Base-by-base conservation (phyloP, 2,329 filamentous ascomycete species). In the Fusarium nelsonii region DNA sequence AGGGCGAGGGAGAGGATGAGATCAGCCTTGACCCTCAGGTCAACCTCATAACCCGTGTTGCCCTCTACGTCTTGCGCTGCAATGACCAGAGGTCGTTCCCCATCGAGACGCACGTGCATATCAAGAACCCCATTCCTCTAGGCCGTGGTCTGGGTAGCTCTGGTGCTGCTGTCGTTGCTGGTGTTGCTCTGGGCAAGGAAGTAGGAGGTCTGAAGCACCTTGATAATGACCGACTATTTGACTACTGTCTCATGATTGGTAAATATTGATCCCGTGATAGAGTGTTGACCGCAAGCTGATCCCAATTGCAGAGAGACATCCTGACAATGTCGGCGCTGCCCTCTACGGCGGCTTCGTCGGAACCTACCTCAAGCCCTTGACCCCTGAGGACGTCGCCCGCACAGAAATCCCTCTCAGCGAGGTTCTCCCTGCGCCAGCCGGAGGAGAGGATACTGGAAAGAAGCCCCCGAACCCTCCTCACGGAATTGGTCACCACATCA, bases 221-320 rank as follows among this genome's bases (percentile, higher is more conserved):
- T 68, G 89, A 88, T 61, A 90, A 92, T 75, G 91, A 93, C 69
- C 87, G 96, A 39, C 87, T 99, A 78, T 90, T 99, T 74, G 96
- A 99, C 81, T 99, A 94, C 79, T 97, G 93, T 77, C 84, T 99
- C 71, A 99, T 99, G 96, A 97, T 97, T 80, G 92, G 90, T 91
- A 79, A 70, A 83, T 78, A 23, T 10, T 41, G 6, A 8, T n/a
- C 16, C 28, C 16, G 32, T 15, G 16, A 18, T 32, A 16, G 4
- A 51, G 14, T 37, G 6, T n/a, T 28, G 23, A 14, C 20, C 49
- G 23, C 9, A 16, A 33, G 32, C 65, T 75, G 57, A 74, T 63
- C 28, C 1, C 32, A 11, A 26, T 28, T 15, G 78, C 65, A 90
- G 88, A 97, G 81, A 89, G 93, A 69, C 94, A 97, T 79, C 94